phyloP scores from a whole-genome alignment of 441 rosid species.

The Bocquillonia castaneifolia region DNA sequence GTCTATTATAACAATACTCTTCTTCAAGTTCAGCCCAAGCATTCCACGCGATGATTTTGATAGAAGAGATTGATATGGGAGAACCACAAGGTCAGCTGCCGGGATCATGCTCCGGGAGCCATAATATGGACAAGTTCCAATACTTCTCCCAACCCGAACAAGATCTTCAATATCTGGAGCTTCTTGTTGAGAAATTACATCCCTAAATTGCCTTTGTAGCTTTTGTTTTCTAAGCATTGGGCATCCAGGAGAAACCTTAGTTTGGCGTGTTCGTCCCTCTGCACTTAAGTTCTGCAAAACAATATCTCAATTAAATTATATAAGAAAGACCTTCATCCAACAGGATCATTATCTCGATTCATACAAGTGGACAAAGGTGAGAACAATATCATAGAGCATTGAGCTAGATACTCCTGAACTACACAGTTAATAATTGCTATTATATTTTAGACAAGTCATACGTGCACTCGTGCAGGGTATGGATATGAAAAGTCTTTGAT shows the following conservation, averaged over 20 bases:
- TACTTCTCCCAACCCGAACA: slow-evolving; percentile 60
- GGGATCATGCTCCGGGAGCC: slow-evolving; percentile 78
- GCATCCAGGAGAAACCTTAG: slow-evolving; percentile 68
- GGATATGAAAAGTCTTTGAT: neutral
- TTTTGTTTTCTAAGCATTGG: slow-evolving; percentile 77
- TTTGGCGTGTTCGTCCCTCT: slow-evolving; percentile 42
- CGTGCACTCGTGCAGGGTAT: neutral
- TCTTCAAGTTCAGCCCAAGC: slow-evolving; percentile 79
- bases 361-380: neutral
- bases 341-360: neutral
- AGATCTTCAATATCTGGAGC: slow-evolving; percentile 93
- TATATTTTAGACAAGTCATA: neutral
- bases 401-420: neutral
- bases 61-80: slow-evolving; percentile 93
- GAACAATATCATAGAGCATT: neutral
- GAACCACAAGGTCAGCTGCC: slow-evolving; percentile 81
- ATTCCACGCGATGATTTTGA: slow-evolving; percentile 87
- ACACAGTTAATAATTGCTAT: neutral
- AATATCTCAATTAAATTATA: slow-evolving; percentile 17
- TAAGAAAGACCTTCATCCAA: neutral
- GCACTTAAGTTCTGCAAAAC: slow-evolving; percentile 54
- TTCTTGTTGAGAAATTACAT: slow-evolving; percentile 48
- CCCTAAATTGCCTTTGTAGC: slow-evolving; percentile 58
- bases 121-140: slow-evolving; percentile 88
- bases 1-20: slow-evolving; percentile 76